Base-by-base conservation (phyloP, 352 stramenopile species). In the Peronospora belbahrii region DNA sequence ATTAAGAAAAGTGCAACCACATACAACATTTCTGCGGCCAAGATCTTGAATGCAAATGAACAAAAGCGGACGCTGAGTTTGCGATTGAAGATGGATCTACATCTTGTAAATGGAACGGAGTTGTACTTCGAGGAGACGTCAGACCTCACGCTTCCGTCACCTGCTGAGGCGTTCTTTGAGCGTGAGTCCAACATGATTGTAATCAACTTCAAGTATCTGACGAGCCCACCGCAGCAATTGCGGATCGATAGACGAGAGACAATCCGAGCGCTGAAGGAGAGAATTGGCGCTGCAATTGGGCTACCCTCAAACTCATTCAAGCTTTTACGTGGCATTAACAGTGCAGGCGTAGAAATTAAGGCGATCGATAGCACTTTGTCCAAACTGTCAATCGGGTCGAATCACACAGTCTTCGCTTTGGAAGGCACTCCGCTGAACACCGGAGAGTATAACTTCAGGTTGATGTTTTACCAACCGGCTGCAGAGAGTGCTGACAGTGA, bases 141-240 rank as follows among this genome's bases (percentile, higher is more conserved):
- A 27, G 67, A 80, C 31, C 52, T 88, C 5, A 32, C 42, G 9
- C 50, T 59, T 11, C 48, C 62, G 23, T 89, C 77, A 2, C 59
- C 62, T 3, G 80, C 80, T 8, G 70, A 82, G 40, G 57, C 60
- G 14, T 70, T 74, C 38, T 92, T 89, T 42, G 80, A 88, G 39
- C 72, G 74, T 9, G 74, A 88, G 42, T 71, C 78, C 9, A 88
- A 92, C 42, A 74, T 82, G 62, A 89, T 92, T 37, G 70, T 61
- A 3, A 52, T 92, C n/a, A 87, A 82, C 27, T 71, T 85, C 31
- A 85, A 82, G 37, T 83, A 82, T 40, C 32, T 73, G 34, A 61
- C 62, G 6, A 54, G 42, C 14, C 27, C 62, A 3, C 58, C 72
- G 0, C 65, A 84, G 52, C 59, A 62, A 3, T 70, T 92, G 48